Evolutionary conservation across 257 asterid genomes (phyloP), one percentile per base, ranked within the genome.

Genomic region (Solanum virginianum): DNA sequence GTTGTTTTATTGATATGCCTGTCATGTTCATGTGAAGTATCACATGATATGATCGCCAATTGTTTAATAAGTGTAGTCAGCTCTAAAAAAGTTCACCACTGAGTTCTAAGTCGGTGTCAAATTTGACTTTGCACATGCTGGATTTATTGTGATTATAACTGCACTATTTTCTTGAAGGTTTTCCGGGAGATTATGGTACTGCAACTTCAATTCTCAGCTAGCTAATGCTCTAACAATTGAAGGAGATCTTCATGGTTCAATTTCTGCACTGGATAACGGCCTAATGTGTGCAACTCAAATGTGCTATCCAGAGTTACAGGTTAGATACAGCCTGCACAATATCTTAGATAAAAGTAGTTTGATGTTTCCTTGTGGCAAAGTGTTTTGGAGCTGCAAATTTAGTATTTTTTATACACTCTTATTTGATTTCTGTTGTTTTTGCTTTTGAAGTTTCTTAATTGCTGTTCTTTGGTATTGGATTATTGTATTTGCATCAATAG

Each of bases 281-380:
- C 90, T 91, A 80, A 80, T 87, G 41, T 90, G 92, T 92, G 98
- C 98, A 72, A 84, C 88, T 74, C 95, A 95, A 90, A 95, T 97
- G 99, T 95, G 92, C 91, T 97, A 95, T 88, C 94, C 95, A 6
- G 99, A 97, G 89, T 89, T 97, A 88, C 98, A 97, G 99, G 99
- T 94, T 88, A 80, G 91, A 86, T 77, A 83, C 56, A 65, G 16
- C 82, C 84, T 39, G 86, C 85, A 59, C 85, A 41, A 24, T 86
- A 36, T 87, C 83, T 60, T 86, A 15, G 57, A 32, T 71, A 55
- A 83, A 53, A 56, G 20, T 15, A 59, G 29, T 60, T 81, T 63
- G 59, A 22, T 70, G 81, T 75, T 49, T 41, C 60, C 81, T 14
- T 22, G 81, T 75, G 60, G 39, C 56, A 6, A 68, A 68, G 15